These are phyloP conservation scores for Amborella trichopoda DNA, from an alignment of 164 flowering plant genomes.

Conservation along the genomic window DNA sequence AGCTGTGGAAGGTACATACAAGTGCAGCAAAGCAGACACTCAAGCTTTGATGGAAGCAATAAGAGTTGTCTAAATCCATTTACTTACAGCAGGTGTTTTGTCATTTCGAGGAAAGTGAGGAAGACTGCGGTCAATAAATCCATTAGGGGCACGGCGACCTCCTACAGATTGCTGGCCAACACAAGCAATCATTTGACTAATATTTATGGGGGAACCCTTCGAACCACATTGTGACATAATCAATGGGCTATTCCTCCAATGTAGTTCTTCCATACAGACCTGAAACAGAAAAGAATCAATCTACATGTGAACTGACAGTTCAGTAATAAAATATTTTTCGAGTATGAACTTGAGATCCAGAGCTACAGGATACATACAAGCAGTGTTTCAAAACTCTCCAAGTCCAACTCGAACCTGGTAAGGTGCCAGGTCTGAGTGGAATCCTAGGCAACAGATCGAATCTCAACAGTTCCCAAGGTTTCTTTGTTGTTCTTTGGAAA, in stretches of 20 bases:
- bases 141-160: conserved; percentile 89
- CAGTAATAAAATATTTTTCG: too few relatives aligned
- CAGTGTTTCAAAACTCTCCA: too few relatives aligned
- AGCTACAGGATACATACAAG: too few relatives aligned
- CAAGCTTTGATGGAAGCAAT: not conserved
- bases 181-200: conserved; percentile 96
- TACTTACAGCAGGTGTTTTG: conserved; percentile 73
- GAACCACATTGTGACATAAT: conserved; percentile 99
- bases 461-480: too few relatives aligned
- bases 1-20: too few relatives aligned
- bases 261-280: conserved; percentile 65
- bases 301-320: not conserved
- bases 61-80: too few relatives aligned
- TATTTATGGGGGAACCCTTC: conserved; percentile 90
- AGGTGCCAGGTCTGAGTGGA: too few relatives aligned
- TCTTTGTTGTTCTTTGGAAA: too few relatives aligned
- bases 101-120: conserved; percentile 79
- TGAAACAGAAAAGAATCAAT: conserved; percentile 11
- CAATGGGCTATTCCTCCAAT: conserved; percentile 95
- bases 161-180: conserved; percentile 97
- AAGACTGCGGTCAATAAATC: conserved; percentile 87
- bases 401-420: too few relatives aligned
- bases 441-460: too few relatives aligned
- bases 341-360: too few relatives aligned
- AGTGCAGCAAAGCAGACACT: too few relatives aligned